phyloP scores from a whole-genome alignment of 2,329 filamentous ascomycete species.

The Aschersonia sp. region DNA sequence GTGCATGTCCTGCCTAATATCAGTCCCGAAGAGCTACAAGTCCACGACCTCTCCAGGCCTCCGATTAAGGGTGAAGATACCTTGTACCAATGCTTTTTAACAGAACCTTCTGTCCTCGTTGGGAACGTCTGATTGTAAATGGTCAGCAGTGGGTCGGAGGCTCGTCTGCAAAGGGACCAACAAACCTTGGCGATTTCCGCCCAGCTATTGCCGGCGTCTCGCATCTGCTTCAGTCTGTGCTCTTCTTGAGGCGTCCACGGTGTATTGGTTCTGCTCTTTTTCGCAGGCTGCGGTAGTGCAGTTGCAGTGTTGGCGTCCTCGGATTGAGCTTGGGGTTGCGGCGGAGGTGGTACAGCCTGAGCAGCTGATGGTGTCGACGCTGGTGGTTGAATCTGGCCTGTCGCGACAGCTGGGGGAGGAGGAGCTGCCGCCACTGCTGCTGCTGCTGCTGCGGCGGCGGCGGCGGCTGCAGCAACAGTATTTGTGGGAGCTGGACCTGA shows the following conservation, averaged over 20 bases:
- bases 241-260: constrained; percentile 96
- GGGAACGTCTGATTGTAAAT: constrained; percentile 59
- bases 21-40: constrained; percentile 1
- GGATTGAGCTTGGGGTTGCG: constrained; percentile 13
- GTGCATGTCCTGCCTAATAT: constrained; percentile 69
- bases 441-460: constrained; percentile 13
- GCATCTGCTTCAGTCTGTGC: constrained; percentile 81
- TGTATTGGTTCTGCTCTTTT: constrained; percentile 97
- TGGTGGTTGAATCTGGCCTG: constrained; percentile 17
- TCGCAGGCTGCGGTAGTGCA: constrained; percentile 42
- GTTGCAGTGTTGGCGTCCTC: constrained; percentile 17
- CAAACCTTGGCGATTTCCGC: constrained; percentile 98
- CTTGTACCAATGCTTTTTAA: constrained; percentile 99
- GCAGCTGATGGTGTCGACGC: constrained; percentile 14
- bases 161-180: not conserved
- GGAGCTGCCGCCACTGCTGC: not conserved
- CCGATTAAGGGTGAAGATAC: constrained; percentile 28
- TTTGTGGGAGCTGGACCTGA: constrained; percentile 21
- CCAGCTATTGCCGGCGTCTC: constrained; percentile 88
- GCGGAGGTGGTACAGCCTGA: constrained; percentile 12
- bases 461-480: constrained; percentile 16
- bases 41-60: not conserved
- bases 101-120: constrained; percentile 83
- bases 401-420: not conserved
- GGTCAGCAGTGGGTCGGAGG: not conserved